Evolutionary conservation across 225 moss, liverwort and hornwort species (phyloP).

Genomic region (Ulota crispa): DNA sequence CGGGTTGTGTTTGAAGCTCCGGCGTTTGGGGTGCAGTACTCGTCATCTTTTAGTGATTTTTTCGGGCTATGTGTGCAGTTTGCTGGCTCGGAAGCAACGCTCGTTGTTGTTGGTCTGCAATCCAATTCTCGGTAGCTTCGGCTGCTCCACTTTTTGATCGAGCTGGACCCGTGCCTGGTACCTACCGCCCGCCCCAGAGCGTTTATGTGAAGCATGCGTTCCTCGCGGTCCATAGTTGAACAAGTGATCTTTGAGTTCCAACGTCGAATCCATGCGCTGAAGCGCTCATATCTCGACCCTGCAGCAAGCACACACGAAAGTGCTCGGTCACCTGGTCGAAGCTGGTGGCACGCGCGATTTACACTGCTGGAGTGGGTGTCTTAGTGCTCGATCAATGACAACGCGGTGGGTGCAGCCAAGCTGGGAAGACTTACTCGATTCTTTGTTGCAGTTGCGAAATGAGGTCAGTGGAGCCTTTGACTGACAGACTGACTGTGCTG

Average conservation of each 20-base stretch:
- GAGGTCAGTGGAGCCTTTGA: not conserved
- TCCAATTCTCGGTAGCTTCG: not conserved
- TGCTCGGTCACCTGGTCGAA: not conserved
- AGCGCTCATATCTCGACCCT: not conserved
- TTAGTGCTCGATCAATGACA: not conserved
- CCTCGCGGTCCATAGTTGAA: conserved; percentile 31
- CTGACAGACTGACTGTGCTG: not conserved
- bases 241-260: not conserved
- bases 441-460: not conserved
- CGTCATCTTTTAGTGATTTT: not conserved
- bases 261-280: not conserved
- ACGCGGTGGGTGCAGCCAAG: not conserved
- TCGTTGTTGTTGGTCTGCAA: not conserved
- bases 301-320: not conserved
- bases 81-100: not conserved
- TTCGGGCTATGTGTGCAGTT: not conserved
- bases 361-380: not conserved
- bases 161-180: conserved; percentile 6
- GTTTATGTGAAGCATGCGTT: conserved; percentile 28
- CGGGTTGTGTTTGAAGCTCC: not conserved
- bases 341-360: not conserved
- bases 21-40: not conserved
- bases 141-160: conserved; percentile 8
- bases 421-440: not conserved
- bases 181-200: not conserved